A percentile compares a stretch with the other conserved stretches of the same genome.
phyloP scores from a whole-genome alignment of 2,329 filamentous ascomycete species.

The Neonectria punicea region DNA sequence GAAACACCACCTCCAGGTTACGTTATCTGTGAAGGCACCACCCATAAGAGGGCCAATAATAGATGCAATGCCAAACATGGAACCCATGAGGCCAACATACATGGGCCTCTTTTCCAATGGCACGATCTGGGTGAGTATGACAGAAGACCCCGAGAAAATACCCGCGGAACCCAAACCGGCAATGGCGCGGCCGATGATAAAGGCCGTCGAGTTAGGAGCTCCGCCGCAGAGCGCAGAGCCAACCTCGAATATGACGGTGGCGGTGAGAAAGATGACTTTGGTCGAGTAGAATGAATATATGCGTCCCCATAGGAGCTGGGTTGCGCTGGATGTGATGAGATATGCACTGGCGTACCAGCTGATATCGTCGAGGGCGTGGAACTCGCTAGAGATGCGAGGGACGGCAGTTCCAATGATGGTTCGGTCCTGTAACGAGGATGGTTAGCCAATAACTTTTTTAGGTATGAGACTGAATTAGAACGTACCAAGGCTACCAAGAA shows the following conservation, averaged over 20 bases:
- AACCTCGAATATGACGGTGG: constrained; percentile 39
- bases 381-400: constrained; percentile 33
- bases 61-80: constrained; percentile 55
- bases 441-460: background rate
- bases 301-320: constrained; percentile 41
- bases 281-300: constrained; percentile 44
- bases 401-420: constrained; percentile 26
- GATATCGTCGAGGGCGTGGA: constrained; percentile 55
- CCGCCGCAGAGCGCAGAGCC: constrained; percentile 39
- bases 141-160: constrained; percentile 47
- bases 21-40: constrained; percentile 21
- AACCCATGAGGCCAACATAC: constrained; percentile 46
- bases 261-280: constrained; percentile 40
- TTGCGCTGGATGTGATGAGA: constrained; percentile 39
- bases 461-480: background rate
- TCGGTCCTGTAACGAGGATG: constrained; percentile 1
- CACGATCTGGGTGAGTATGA: constrained; percentile 25
- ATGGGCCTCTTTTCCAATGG: constrained; percentile 27
- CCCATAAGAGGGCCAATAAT: constrained; percentile 33
- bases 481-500: constrained; percentile 21
- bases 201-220: constrained; percentile 44
- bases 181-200: constrained; percentile 53
- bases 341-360: constrained; percentile 50
- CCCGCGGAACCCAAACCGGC: constrained; percentile 51
- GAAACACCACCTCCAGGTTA: constrained; percentile 62